phyloP scores from a whole-genome alignment of 2,329 filamentous ascomycete genomes.

The Fusarium brachygibbosum region DNA sequence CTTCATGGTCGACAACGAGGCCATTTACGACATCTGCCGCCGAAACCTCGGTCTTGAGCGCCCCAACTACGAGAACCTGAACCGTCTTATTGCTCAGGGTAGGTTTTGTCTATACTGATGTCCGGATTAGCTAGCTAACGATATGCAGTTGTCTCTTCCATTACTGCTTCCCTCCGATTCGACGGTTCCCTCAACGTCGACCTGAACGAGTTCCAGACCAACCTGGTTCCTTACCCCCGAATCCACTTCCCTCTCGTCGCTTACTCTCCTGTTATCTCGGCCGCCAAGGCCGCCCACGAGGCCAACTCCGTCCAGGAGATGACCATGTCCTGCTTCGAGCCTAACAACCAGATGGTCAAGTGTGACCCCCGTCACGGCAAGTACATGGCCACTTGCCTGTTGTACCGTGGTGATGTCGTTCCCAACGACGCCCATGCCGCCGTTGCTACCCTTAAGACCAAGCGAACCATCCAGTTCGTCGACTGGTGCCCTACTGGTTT shows the following conservation, averaged over 20 bases:
- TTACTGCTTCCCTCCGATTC: conserved; percentile 98
- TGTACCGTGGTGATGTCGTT: conserved; percentile 98
- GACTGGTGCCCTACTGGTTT: conserved; percentile 99
- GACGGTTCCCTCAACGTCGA: conserved; percentile 99
- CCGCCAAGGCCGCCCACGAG: conserved; percentile 96
- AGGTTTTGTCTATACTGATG: conserved; percentile 46
- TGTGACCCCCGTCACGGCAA: conserved; percentile 98
- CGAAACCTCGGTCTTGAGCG: conserved; percentile 97
- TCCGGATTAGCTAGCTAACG: conserved; percentile 38
- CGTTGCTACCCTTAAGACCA: conserved; percentile 97
- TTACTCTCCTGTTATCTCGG: conserved; percentile 94
- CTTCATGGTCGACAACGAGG: conserved; percentile 99
- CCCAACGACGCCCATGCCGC: conserved; percentile 94
- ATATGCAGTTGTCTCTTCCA: conserved; percentile 88
- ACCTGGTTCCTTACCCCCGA: conserved; percentile 97
- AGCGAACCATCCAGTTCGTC: conserved; percentile 98
- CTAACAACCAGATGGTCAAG: conserved; percentile 99
- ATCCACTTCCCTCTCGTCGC: conserved; percentile 99
- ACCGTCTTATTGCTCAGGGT: conserved; percentile 98
- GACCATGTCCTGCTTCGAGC: conserved; percentile 99
- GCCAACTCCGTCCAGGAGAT: conserved; percentile 98
- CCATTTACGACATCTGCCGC: conserved; percentile 99
- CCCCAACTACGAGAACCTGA: conserved; percentile 98
- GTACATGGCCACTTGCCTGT: conserved; percentile 98
- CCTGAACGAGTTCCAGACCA: conserved; percentile 99